Conservation (phyloP, 2,329 filamentous ascomycete genomes). For the Rutstroemia sp. region DNA sequence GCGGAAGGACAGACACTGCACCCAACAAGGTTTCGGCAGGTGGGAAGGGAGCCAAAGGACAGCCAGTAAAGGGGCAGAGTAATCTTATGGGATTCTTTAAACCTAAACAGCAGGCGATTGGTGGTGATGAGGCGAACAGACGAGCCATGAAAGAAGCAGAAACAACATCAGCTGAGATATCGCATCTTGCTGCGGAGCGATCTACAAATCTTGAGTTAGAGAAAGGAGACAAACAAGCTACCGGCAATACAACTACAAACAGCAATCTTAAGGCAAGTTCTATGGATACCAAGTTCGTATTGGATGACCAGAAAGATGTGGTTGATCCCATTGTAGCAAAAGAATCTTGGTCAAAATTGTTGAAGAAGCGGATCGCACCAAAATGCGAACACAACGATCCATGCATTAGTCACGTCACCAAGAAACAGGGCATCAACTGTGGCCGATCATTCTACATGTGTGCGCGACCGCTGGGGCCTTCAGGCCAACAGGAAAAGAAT, state of each 20-base stretch:
- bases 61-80: slow-evolving; percentile 35
- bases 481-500: slow-evolving; percentile 74
- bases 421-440: slow-evolving; percentile 80
- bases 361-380: slow-evolving; percentile 67
- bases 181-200: too few species aligned
- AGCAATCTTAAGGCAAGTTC: not conserved
- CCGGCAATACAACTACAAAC: too few species aligned
- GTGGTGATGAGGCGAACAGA: not conserved
- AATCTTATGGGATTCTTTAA: slow-evolving; percentile 73
- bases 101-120: slow-evolving; percentile 36
- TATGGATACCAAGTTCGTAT: slow-evolving; percentile 6
- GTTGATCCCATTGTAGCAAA: slow-evolving; percentile 67
- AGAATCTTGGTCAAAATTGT: slow-evolving; percentile 79
- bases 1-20: slow-evolving; percentile 37
- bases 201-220: not conserved
- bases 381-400: slow-evolving; percentile 84
- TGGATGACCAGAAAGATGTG: slow-evolving; percentile 29
- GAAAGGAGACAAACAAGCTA: too few species aligned
- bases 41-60: slow-evolving; percentile 34
- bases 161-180: not conserved
- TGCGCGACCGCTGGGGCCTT: slow-evolving; percentile 70
- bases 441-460: slow-evolving; percentile 63
- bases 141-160: not conserved
- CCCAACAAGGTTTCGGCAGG: slow-evolving; percentile 18
- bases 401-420: slow-evolving; percentile 76